A percentile compares a stretch with the other conserved stretches of the same genome.
phyloP scores from a whole-genome alignment of 441 rosid genomes.

The Pelargonium cotyledonis region DNA sequence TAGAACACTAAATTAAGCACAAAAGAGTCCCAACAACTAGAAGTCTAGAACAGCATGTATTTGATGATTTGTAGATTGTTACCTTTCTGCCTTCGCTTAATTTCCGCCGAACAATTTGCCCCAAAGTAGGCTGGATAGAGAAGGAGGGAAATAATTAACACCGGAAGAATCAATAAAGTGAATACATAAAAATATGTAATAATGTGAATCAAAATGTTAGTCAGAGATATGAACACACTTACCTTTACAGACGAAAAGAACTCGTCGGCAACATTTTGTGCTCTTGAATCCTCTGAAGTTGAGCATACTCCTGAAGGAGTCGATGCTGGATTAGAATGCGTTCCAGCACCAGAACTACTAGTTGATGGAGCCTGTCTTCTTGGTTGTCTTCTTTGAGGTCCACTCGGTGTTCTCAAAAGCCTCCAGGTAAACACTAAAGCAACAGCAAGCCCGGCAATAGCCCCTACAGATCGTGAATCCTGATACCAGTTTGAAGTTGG shows the following conservation, averaged over 20 bases:
- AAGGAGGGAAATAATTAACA: not conserved
- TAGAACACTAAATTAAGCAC: not conserved
- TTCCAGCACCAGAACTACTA: conserved; percentile 35
- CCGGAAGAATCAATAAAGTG: too few species aligned
- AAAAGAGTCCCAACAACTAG: not conserved
- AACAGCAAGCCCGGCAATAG: conserved; percentile 89
- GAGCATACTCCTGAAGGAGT: conserved; percentile 40
- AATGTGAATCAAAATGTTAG: conserved; percentile 1
- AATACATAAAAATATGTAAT: not conserved
- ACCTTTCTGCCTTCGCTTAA: conserved; percentile 98
- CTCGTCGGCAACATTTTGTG: conserved; percentile 64
- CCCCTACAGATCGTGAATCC: conserved; percentile 87
- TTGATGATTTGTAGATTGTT: conserved; percentile 11
- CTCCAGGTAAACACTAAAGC: conserved; percentile 85
- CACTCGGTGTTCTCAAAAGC: conserved; percentile 54
- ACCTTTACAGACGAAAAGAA: conserved; percentile 75
- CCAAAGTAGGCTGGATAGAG: conserved; percentile 69
- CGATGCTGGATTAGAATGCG: conserved; percentile 39
- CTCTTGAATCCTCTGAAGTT: conserved; percentile 52
- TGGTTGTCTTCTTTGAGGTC: conserved; percentile 57
- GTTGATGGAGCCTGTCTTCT: conserved; percentile 52
- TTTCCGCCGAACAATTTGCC: conserved; percentile 83
- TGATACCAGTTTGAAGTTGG: conserved; percentile 21
- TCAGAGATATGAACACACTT: conserved; percentile 4
- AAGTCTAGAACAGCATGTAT: not conserved